Evolutionary conservation across 805 yeast species (phyloP), one percentile per base, ranked within the genome.

Genomic region (Kluyveromyces wickerhamii): DNA sequence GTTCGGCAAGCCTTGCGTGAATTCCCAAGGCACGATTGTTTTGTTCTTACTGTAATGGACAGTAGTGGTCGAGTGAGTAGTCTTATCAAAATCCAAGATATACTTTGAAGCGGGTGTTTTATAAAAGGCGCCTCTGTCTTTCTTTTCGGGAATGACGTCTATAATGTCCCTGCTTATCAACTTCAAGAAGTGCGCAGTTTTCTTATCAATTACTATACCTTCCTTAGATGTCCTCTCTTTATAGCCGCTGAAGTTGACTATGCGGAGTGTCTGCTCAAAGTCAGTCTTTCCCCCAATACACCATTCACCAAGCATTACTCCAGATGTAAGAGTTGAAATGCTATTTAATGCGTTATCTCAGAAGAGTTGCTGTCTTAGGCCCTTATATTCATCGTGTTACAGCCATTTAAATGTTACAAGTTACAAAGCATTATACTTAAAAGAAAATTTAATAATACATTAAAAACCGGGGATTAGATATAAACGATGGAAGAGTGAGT

Each of bases 231-330:
- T 35, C 27, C 19, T 21, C 17, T n/a, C 12, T 2, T 29, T 13
- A 38, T 42, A 44, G 42, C 47, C 48, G 48, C 48, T 38, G 17
- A 38, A 16, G n/a, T n/a, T n/a, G n/a, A n/a, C n/a, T n/a, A n/a
- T n/a, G n/a, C n/a, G n/a, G n/a, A n/a, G n/a, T n/a, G n/a, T n/a
- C n/a, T n/a, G n/a, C n/a, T n/a, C n/a, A n/a, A n/a, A n/a, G n/a
- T n/a, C n/a, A n/a, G n/a, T n/a, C n/a, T n/a, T n/a, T n/a, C n/a
- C n/a, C n/a, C n/a, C n/a, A n/a, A n/a, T n/a, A n/a, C n/a, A n/a
- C n/a, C n/a, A n/a, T n/a, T n/a, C n/a, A n/a, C n/a, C n/a, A n/a
- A n/a, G n/a, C n/a, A n/a, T n/a, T n/a, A n/a, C n/a, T n/a, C n/a
- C n/a, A n/a, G n/a, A n/a, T n/a, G n/a, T n/a, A n/a, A n/a, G n/a